Evolutionary conservation across 31 red algal genomes (phyloP).

Genomic region (Endocladia muricata): DNA sequence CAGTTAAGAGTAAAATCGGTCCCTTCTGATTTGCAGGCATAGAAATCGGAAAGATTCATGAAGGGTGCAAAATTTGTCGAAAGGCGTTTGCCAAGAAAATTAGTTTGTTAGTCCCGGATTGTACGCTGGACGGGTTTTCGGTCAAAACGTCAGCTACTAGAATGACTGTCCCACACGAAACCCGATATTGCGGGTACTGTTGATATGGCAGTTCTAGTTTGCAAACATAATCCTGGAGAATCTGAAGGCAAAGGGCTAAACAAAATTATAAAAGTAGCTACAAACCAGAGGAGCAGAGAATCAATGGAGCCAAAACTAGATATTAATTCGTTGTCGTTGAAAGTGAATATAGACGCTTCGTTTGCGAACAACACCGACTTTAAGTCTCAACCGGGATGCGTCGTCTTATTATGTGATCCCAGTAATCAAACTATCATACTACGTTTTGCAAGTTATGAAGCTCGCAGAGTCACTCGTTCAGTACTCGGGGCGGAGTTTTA

Average conservation of each 20-base stretch:
- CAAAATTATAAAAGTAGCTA: neutral
- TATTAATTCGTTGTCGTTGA: neutral
- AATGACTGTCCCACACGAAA: neutral
- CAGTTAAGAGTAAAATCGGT: neutral
- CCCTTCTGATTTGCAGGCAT: neutral
- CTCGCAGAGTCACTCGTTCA: neutral
- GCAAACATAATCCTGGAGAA: neutral
- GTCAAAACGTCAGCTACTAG: neutral
- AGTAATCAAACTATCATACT: neutral
- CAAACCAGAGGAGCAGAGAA: neutral
- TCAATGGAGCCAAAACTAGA: neutral
- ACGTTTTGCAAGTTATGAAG: neutral
- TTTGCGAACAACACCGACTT: conserved; percentile 5
- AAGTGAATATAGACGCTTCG: conserved; percentile 10
- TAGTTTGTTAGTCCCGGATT: too few species aligned
- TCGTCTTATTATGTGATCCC: conserved; percentile 5
- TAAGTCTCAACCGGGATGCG: neutral
- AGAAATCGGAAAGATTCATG: neutral
- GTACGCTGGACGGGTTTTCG: too few species aligned
- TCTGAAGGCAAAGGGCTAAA: neutral
- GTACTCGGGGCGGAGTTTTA: neutral
- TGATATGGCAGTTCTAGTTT: neutral
- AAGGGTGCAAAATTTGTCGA: neutral
- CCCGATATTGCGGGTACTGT: neutral
- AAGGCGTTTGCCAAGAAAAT: neutral